Evolutionary conservation across 1,284 basidiomycete genomes (phyloP).

Genomic region (Trichosporon inkin): DNA sequence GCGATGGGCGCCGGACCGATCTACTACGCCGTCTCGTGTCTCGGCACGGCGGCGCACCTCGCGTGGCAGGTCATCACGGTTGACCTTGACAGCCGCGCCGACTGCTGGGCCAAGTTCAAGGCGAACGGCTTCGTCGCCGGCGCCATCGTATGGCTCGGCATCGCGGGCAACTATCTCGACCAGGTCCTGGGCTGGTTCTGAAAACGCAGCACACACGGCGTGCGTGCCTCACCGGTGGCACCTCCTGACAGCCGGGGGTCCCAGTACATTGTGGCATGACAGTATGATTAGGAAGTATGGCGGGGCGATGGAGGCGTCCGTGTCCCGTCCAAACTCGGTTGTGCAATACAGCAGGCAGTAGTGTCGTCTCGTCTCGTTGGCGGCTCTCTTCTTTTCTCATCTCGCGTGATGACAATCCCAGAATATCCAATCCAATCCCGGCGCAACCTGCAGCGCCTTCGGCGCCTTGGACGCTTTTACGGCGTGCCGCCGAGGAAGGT

Average conservation of each 20-base stretch:
- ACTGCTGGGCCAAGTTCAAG: constrained; percentile 88
- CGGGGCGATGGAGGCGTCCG: too few species aligned
- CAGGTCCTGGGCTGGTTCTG: constrained; percentile 13
- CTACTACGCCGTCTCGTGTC: constrained; percentile 71
- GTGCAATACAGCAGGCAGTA: too few species aligned
- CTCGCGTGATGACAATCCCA: too few species aligned
- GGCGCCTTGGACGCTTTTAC: neutral
- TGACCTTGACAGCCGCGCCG: constrained; percentile 70
- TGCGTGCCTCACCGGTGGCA: too few species aligned
- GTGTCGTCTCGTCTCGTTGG: too few species aligned
- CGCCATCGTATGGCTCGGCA: constrained; percentile 81
- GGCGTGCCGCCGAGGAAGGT: constrained; percentile 41
- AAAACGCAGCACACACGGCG: too few species aligned
- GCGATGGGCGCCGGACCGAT: constrained; percentile 69
- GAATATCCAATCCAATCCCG: too few species aligned
- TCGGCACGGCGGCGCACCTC: constrained; percentile 71
- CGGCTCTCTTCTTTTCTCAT: too few species aligned
- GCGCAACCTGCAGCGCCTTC: neutral
- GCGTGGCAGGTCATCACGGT: constrained; percentile 73
- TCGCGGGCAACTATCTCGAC: constrained; percentile 68
- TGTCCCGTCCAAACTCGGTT: too few species aligned
- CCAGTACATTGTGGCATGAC: too few species aligned
- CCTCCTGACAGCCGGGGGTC: too few species aligned
- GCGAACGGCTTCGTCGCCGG: constrained; percentile 79
- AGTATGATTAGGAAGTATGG: too few species aligned